Base-by-base conservation (phyloP, 441 rosid genomes). In the Syzygium malaccense region DNA sequence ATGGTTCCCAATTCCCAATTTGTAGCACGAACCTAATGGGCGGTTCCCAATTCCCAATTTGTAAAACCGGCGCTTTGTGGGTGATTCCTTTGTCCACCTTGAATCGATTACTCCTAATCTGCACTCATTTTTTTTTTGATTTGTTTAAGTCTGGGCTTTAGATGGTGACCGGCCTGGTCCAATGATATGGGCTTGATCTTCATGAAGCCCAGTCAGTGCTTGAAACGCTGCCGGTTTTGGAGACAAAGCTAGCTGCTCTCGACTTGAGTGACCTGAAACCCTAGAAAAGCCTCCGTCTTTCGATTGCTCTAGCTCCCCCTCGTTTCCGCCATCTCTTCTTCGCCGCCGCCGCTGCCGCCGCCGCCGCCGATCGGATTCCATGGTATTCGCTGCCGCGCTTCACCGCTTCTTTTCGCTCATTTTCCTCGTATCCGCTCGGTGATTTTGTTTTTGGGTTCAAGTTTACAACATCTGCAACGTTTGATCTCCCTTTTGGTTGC, bases 371-470 rank as follows among this genome's bases (percentile, higher is more conserved):
- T 64, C 90, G 49, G 92, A 88, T 89, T 90, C 85, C 55, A 92
- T 92, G 94, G 94, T 92, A 90, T 7, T 54, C 62, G 55, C 17
- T 15, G 7, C 84, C 32, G 49, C 51, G n/a, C 86, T 87, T 32
- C 25, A 2, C 64, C 41, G 12, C 86, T 37, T 71, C 26, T 3
- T 71, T 71, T 23, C 41, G 51, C 83, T 37, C 51, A 7, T 37
- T 37, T 71, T 71, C 51, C 51, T 23, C 17, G 83, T 25, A 37
- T 37, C 28, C 51, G n/a, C 49, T 12, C 2, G 83, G 13, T 37
- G 83, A 12, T 37, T 71, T 71, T 23, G 8, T 68, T 33, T 68
- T 0, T 19, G 79, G 79, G 79, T 68, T 17, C 48, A 68, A 33
- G 79, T 68, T 68, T 10, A 68, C 66, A 28, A 28, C 15, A 60